Base-by-base conservation (phyloP, 805 yeast genomes). In the Suhomyces sp. region DNA sequence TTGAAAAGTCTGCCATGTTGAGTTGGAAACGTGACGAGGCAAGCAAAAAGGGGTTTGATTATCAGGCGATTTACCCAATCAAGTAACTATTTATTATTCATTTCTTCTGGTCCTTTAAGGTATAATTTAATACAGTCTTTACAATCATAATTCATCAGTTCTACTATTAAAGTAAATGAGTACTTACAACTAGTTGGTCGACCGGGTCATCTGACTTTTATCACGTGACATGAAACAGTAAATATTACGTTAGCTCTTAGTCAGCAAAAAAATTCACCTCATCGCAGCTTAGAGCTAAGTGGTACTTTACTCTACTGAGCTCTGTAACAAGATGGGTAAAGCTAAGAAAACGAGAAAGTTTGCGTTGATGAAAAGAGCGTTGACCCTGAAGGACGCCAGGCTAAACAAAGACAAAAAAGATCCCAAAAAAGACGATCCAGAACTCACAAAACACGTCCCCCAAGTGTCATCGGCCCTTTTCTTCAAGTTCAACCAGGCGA, bases 291-390 rank as follows among this genome's bases (percentile, higher is more conserved):
- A 38, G 10, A 31, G 12, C 7, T 12, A 6, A 22, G 38, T 19
- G n/a, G 12, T 10, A 13, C 42, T 17, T 9, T 13, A 13, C 40
- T 1, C 13, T 19, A 46, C 10, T 33, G 9, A n/a, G n/a, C n/a
- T n/a, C 4, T 29, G 4, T 7, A 22, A 17, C 29, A 24, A 19
- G 22, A 93, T 94, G 99, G 98, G 98, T 55, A 94, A 91, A 70
- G 97, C 97, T 31, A 91, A 88, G 77, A 94, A 94, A 74, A 93
- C 98, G 10, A 83, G 98, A 81, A 90, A 92, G 87, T 90, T 93
- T 65, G 96, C 96, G n/a, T 83, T 83, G 50, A 92, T 90, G 54
- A 94, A 94, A 72, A 84, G 96, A 55, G 84, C 92, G 31, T 72
- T 92, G 52, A 83, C 84, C 59, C 76, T 86, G 58, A 88, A 87